These are phyloP conservation scores for Excoecaria cochinchinensis DNA, from an alignment of 345 rosid species.

Conservation along the genomic window DNA sequence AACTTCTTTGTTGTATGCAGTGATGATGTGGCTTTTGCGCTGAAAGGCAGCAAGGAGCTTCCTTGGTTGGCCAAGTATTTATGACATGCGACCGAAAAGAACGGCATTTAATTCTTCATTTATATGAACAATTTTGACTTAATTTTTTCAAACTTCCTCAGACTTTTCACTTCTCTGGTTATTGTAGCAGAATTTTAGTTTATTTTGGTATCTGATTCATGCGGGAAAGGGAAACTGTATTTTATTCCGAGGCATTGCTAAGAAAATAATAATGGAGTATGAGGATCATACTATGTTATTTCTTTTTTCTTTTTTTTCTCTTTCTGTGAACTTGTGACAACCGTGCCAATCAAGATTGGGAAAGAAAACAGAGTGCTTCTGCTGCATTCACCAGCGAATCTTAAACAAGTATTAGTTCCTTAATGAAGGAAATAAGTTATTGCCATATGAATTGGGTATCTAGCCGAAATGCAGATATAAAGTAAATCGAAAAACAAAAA, in stretches of 20 bases:
- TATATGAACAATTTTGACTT: slow-evolving; percentile 33
- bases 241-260: not conserved
- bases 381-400: too few species aligned
- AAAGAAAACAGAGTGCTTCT: not conserved
- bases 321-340: not conserved
- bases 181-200: not conserved
- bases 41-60: slow-evolving; percentile 72
- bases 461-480: too few species aligned
- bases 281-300: not conserved
- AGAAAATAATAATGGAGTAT: not conserved
- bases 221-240: not conserved
- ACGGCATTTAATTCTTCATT: slow-evolving; percentile 8
- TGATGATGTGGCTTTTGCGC: slow-evolving; percentile 89
- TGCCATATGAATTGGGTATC: too few species aligned
- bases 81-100: slow-evolving; percentile 29
- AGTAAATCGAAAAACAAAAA: too few species aligned
- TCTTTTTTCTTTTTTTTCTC: not conserved
- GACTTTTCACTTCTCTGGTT: not conserved
- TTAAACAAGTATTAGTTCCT: too few species aligned
- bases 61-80: slow-evolving; percentile 85
- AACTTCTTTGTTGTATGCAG: slow-evolving; percentile 39
- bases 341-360: not conserved
- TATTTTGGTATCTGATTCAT: not conserved
- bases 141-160: not conserved
- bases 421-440: too few species aligned